Percentiles rank a stretch among this genome's conserved stretches.
phyloP scores from a whole-genome alignment of 2,329 filamentous ascomycete species.

The Nothophoma quercina region DNA sequence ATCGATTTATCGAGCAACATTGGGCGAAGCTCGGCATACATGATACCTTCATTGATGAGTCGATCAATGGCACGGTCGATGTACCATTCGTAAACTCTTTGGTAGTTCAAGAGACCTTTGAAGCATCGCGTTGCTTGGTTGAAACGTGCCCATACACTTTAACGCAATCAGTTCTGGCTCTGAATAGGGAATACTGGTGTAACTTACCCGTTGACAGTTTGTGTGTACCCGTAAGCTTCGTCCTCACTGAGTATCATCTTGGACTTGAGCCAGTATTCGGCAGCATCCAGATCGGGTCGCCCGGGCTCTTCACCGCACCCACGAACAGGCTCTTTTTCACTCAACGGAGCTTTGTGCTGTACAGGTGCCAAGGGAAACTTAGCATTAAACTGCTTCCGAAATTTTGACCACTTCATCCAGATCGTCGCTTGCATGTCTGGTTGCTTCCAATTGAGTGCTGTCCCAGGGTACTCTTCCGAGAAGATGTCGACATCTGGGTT shows the following conservation, averaged over 20 bases:
- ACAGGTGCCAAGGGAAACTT: too few relatives aligned
- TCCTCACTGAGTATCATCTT: conserved; percentile 70
- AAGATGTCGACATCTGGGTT: conserved; percentile 56
- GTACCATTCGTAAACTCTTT: conserved; percentile 68
- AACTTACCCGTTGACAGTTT: conserved; percentile 63
- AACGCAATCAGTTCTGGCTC: background rate
- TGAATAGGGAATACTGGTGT: background rate
- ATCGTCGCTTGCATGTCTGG: conserved; percentile 19
- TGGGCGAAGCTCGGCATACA: conserved; percentile 74
- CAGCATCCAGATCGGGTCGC: conserved; percentile 19
- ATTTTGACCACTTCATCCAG: conserved; percentile 58
- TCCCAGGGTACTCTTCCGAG: conserved; percentile 54
- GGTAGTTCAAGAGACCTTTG: conserved; percentile 75
- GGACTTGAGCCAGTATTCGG: conserved; percentile 63
- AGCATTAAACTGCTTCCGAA: conserved; percentile 49
- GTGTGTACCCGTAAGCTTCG: conserved; percentile 63
- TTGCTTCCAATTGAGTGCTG: conserved; percentile 31
- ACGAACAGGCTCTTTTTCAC: conserved; percentile 6
- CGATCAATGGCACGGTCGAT: conserved; percentile 66
- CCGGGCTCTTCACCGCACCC: conserved; percentile 26
- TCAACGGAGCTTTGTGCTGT: conserved; percentile 15
- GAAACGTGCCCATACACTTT: conserved; percentile 66
- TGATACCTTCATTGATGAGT: conserved; percentile 70
- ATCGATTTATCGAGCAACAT: conserved; percentile 74
- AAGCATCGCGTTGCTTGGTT: conserved; percentile 74